Conservation (phyloP, 306 rosid species). For the Myrica gale region DNA sequence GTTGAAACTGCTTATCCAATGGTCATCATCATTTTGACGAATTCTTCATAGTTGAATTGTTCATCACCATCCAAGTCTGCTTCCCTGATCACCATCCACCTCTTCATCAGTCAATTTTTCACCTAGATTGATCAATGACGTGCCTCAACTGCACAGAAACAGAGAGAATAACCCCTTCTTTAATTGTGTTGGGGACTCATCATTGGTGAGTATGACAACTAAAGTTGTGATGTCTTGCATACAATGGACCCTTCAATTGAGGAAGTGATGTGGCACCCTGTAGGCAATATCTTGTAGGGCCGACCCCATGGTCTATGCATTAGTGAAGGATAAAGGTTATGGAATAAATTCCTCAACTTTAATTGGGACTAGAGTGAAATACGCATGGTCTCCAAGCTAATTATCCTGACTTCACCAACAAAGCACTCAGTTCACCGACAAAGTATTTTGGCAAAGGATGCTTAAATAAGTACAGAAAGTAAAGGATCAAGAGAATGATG, state of each 20-base stretch:
- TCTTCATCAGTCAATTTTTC: constrained; percentile 86
- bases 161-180: background rate
- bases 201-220: constrained; percentile 1
- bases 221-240: background rate
- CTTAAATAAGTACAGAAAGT: background rate
- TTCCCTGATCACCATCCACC: constrained; percentile 82
- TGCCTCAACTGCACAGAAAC: constrained; percentile 63
- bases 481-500: background rate
- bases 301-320: background rate
- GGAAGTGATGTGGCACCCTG: background rate
- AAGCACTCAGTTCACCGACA: background rate
- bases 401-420: background rate
- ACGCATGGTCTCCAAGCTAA: background rate
- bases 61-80: constrained; percentile 98
- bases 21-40: constrained; percentile 80
- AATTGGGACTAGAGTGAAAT: background rate
- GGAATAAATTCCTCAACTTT: background rate
- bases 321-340: background rate
- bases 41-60: constrained; percentile 84
- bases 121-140: constrained; percentile 86
- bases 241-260: constrained; percentile 3
- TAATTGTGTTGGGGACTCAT: background rate
- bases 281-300: background rate
- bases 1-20: constrained; percentile 49
- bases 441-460: background rate